Conservation (phyloP, 2,329 filamentous ascomycete species). For the Neofusicoccum sp. region DNA sequence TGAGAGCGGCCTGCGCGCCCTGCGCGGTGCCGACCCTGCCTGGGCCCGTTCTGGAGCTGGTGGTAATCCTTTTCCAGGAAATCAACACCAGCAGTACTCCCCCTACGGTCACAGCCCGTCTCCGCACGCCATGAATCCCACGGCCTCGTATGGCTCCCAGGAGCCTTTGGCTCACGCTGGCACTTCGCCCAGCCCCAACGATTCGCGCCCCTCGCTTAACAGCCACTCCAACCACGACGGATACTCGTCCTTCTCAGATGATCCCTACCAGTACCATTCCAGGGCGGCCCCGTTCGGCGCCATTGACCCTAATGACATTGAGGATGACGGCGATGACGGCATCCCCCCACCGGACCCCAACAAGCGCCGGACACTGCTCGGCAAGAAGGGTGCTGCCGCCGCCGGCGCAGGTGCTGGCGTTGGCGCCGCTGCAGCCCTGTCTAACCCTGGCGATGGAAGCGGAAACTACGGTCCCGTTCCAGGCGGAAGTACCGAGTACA, state of each 20-base stretch:
- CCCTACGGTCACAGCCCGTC: slow-evolving; percentile 23
- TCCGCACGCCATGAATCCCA: slow-evolving; percentile 41
- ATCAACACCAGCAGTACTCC: slow-evolving; percentile 3
- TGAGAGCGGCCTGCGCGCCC: slow-evolving; percentile 66
- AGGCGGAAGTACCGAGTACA: slow-evolving; percentile 29
- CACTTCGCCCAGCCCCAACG: neutral
- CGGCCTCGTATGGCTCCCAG: slow-evolving; percentile 38
- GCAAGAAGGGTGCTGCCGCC: slow-evolving; percentile 46
- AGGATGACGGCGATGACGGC: slow-evolving; percentile 87
- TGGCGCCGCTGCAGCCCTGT: slow-evolving; percentile 24
- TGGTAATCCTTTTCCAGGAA: slow-evolving; percentile 12
- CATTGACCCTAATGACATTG: slow-evolving; percentile 78
- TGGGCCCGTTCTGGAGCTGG: slow-evolving; percentile 2
- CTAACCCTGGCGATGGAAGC: slow-evolving; percentile 35
- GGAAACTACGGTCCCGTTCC: slow-evolving; percentile 63
- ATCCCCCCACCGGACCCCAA: slow-evolving; percentile 52
- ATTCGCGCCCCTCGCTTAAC: slow-evolving; percentile 8
- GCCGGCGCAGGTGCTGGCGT: slow-evolving; percentile 46
- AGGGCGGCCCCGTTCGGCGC: slow-evolving; percentile 40
- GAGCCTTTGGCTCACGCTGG: slow-evolving; percentile 33
- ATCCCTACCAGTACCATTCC: slow-evolving; percentile 67
- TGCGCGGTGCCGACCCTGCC: slow-evolving; percentile 44
- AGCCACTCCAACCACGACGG: slow-evolving; percentile 28
- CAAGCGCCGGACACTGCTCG: slow-evolving; percentile 53
- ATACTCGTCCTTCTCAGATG: slow-evolving; percentile 57